A percentile compares a stretch with the other conserved stretches of the same genome.
Evolutionary conservation across 2,329 filamentous ascomycete species (phyloP).

Genomic region (Xylariaceae sp.): DNA sequence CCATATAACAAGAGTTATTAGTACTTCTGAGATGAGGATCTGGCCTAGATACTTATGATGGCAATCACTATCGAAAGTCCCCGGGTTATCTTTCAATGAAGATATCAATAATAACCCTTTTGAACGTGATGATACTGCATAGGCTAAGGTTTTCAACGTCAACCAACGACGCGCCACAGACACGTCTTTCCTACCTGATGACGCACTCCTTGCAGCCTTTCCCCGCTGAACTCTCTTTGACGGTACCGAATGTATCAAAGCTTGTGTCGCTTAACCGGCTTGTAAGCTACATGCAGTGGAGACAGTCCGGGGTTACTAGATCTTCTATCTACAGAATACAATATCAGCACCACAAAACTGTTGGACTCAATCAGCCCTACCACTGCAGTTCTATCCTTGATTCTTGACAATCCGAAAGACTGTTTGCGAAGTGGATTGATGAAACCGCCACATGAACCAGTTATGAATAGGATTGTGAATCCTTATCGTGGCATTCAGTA

Average conservation of each 20-base stretch:
- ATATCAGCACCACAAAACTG: constrained; percentile 2
- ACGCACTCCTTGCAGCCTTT: constrained; percentile 24
- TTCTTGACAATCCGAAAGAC: background rate
- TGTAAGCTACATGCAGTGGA: constrained; percentile 7
- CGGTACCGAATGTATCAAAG: constrained; percentile 16
- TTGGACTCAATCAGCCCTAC: background rate
- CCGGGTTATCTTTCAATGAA: too few species aligned
- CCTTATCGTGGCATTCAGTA: constrained; percentile 9
- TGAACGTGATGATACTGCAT: too few species aligned
- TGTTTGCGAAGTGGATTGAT: background rate
- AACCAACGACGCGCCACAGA: background rate
- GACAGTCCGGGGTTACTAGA: constrained; percentile 15
- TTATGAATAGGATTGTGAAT: constrained; percentile 5
- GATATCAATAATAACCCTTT: too few species aligned
- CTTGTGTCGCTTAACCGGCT: constrained; percentile 18
- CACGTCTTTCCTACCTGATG: constrained; percentile 15
- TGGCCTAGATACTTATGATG: too few species aligned
- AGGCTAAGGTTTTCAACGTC: too few species aligned
- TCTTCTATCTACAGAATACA: too few species aligned
- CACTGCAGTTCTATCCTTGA: too few species aligned
- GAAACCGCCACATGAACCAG: background rate
- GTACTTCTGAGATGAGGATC: too few species aligned
- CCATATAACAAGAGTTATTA: too few species aligned
- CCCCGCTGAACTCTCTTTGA: constrained; percentile 20
- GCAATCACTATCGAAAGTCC: background rate